These are phyloP conservation scores for Phoenix dactylifera DNA, from an alignment of 176 grass and related monocot species.

Conservation along the genomic window DNA sequence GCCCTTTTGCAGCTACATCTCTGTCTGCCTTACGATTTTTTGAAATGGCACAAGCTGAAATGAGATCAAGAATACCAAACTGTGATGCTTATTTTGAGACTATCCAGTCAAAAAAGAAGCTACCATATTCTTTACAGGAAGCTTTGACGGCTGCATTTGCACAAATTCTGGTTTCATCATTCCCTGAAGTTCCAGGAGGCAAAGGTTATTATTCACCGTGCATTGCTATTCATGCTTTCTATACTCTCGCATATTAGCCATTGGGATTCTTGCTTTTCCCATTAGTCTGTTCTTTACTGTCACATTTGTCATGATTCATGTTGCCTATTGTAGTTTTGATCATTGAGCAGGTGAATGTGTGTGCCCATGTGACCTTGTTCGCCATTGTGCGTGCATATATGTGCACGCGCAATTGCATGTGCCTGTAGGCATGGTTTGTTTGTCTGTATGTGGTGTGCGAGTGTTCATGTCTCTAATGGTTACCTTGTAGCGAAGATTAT, in stretches of 20 bases:
- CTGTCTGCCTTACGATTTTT: background rate
- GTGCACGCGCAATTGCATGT: no score
- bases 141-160: conserved; percentile 65
- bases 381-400: no score
- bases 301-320: no score
- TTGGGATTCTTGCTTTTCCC: background rate
- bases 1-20: no score
- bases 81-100: conserved; percentile 87
- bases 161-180: conserved; percentile 66
- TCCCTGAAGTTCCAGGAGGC: conserved; percentile 74
- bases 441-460: no score
- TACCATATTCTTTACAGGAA: conserved; percentile 65
- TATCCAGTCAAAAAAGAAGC: conserved; percentile 86
- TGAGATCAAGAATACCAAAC: conserved; percentile 28
- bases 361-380: no score
- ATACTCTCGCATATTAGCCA: background rate
- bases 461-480: no score
- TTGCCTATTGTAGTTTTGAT: no score
- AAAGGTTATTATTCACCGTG: conserved; percentile 31
- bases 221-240: background rate
- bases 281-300: conserved; percentile 3
- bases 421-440: no score
- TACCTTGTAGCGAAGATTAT: no score
- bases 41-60: conserved; percentile 33
- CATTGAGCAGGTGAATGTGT: no score